Evolutionary conservation across 768 basidiomycete genomes (phyloP).

Genomic region (Mycena vitilis): DNA sequence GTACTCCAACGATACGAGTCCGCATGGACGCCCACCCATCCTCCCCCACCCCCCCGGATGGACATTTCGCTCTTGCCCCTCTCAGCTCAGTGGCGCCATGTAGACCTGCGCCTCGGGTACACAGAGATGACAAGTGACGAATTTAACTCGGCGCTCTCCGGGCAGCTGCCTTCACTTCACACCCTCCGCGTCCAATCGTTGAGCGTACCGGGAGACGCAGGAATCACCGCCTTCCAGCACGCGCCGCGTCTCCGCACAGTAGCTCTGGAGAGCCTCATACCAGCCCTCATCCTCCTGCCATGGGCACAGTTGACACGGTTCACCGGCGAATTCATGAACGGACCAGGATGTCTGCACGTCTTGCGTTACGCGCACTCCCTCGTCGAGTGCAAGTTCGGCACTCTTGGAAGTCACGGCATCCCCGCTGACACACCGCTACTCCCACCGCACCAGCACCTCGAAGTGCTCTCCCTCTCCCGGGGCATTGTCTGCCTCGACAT

Average conservation of each 20-base stretch:
- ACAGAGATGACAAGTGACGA: background rate
- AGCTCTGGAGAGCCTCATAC: background rate
- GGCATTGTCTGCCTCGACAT: background rate
- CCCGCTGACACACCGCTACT: background rate
- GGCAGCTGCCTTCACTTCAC: background rate
- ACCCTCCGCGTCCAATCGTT: background rate
- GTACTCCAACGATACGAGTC: background rate
- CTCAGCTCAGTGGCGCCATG: constrained; percentile 5
- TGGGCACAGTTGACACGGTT: constrained; percentile 18
- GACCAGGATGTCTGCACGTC: background rate
- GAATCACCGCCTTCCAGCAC: background rate
- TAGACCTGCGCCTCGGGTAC: background rate
- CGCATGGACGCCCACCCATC: no score
- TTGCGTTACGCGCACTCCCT: background rate
- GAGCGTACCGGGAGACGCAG: no score
- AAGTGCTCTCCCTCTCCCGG: background rate
- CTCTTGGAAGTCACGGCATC: no score
- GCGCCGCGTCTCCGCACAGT: constrained; percentile 6
- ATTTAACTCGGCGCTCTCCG: background rate
- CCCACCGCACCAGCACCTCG: background rate
- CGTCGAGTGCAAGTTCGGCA: constrained; percentile 1
- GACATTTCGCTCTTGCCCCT: background rate
- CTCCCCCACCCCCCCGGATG: background rate
- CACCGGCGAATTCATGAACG: background rate
- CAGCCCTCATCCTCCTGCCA: background rate